These are phyloP conservation scores for Botrytis fabae DNA, from an alignment of 2,329 filamentous ascomycete species.

Conservation along the genomic window DNA sequence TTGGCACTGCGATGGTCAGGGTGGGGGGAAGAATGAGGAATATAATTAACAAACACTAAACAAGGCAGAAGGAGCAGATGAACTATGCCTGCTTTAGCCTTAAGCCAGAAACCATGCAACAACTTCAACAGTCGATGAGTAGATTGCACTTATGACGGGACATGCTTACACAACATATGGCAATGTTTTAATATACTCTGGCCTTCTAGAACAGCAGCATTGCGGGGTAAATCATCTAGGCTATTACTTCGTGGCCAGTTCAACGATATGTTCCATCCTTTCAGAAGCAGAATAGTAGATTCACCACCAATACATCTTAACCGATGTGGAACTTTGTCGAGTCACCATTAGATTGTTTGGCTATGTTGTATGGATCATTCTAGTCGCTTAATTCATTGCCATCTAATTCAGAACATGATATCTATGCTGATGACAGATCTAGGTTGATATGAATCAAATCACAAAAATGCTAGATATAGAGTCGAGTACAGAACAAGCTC, in stretches of 20 bases:
- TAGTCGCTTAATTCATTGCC: neutral
- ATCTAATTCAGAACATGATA: neutral
- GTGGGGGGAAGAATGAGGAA: neutral
- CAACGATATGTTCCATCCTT: neutral
- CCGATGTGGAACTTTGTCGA: neutral
- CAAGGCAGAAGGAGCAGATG: neutral
- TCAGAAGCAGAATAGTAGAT: neutral
- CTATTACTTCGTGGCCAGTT: neutral
- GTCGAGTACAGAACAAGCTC: neutral
- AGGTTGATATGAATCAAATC: neutral
- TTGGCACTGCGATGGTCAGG: neutral
- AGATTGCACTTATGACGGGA: neutral
- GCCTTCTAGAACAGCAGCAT: neutral
- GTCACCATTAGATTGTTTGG: neutral
- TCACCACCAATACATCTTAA: neutral
- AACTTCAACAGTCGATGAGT: neutral
- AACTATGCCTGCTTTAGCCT: neutral
- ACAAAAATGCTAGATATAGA: neutral
- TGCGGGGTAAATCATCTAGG: neutral
- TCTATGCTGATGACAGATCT: neutral
- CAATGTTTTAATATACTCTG: neutral
- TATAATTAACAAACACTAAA: neutral
- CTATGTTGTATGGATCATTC: neutral
- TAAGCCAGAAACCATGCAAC: neutral
- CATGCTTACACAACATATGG: neutral